Base-by-base conservation (phyloP, 352 stramenopile species). In the Globisporangium mamillatum region DNA sequence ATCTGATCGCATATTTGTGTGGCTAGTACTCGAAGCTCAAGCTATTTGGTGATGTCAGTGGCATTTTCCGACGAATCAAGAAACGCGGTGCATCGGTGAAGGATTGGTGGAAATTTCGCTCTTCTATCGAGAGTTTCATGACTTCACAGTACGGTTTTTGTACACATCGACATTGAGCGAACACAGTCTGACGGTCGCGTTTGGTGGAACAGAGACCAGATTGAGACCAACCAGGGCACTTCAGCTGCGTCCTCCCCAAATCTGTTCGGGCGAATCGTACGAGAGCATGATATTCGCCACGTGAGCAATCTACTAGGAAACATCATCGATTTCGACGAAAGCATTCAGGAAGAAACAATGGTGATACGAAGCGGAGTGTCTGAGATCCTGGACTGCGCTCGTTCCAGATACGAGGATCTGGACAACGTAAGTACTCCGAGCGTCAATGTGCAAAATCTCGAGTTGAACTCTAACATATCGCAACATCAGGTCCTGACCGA, bases 241-340 rank as follows among this genome's bases (percentile, higher is more conserved):
- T 57, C 58, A 29, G n/a, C 27, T 41, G 22, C 18, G 9, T 22
- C 41, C 41, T 54, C 80, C 4, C 79, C 77, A 16, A 69, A 14
- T 22, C 54, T 89, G 16, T 81, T 91, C 12, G 69, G 66, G 32
- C 72, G 64, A 27, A 57, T 72, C 5, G 18, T 71, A 55, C 65
- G 57, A 34, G 81, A 93, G 69, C 75, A 74, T 54, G 75, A 72
- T 18, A 70, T 88, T 24, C 58, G 82, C 32, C 75, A 93, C 34
- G 71, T 93, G 56, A 88, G 74, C 68, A 95, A 94, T 36, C 67
- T 96, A n/a, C 70, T 96, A 20, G 78, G 81, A 38, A 94, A 95
- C 57, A 75, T 96, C 48, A 83, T 96, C 34, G 86, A 94, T 56
- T 90, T 96, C 25, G 86, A 94, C 60, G 86, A 92, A 60, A 95